A percentile compares a stretch with the other conserved stretches of the same genome.
These are phyloP conservation scores for Dovyalis caffra DNA, from an alignment of 345 rosid genomes.

Conservation along the genomic window DNA sequence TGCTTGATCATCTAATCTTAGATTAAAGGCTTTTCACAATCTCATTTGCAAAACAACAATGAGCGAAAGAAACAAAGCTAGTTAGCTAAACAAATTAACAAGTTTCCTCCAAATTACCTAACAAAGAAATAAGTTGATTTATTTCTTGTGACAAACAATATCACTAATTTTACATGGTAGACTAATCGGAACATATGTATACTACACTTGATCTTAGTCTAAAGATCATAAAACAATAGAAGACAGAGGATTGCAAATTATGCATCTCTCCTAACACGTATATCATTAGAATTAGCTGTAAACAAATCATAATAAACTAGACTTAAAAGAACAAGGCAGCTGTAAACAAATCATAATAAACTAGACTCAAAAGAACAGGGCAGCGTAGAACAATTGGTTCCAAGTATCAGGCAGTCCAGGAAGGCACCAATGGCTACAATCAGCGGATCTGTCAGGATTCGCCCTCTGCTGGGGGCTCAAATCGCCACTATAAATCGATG, in stretches of 20 bases:
- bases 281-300: not conserved
- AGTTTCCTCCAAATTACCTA: not conserved
- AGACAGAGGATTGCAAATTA: not conserved
- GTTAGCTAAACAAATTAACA: not conserved
- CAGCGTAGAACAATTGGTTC: slow-evolving; percentile 74
- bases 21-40: too few relatives aligned
- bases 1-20: too few relatives aligned
- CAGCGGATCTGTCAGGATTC: slow-evolving; percentile 69
- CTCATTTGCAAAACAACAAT: too few relatives aligned
- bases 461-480: slow-evolving; percentile 59
- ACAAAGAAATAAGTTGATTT: not conserved
- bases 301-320: not conserved
- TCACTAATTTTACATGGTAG: not conserved
- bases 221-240: slow-evolving; percentile 6
- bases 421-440: slow-evolving; percentile 99
- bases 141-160: not conserved
- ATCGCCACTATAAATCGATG: slow-evolving; percentile 89
- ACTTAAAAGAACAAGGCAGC: slow-evolving; percentile 46
- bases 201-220: not conserved
- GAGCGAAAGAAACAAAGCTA: too few relatives aligned
- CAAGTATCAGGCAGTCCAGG: slow-evolving; percentile 97
- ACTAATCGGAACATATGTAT: not conserved
- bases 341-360: not conserved
- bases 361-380: slow-evolving; percentile 44
- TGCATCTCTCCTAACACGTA: not conserved